phyloP scores from a whole-genome alignment of 2,329 filamentous ascomycete genomes.

The Microdochium trichocladiopsis region DNA sequence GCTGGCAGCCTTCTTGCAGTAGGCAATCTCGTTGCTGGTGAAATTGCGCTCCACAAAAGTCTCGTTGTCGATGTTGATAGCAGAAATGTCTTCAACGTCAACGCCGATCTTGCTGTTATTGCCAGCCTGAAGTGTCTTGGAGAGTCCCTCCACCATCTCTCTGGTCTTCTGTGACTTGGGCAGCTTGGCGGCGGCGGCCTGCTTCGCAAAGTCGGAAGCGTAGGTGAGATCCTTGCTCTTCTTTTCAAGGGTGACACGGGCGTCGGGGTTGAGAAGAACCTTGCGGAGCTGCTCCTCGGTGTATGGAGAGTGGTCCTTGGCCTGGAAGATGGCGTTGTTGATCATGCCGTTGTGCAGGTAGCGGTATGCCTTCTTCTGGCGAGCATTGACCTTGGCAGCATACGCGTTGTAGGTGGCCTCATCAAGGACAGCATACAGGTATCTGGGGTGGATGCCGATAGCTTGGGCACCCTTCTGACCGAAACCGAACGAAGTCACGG shows the following conservation, averaged over 20 bases:
- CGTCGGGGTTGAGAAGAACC: slow-evolving; percentile 90
- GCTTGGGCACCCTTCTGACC: slow-evolving; percentile 98
- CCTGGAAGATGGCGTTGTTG: slow-evolving; percentile 96
- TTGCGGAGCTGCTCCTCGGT: slow-evolving; percentile 77
- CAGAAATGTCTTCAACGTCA: slow-evolving; percentile 82
- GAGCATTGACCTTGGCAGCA: slow-evolving; percentile 78
- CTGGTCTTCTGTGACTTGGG: slow-evolving; percentile 55
- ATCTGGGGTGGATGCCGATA: slow-evolving; percentile 94
- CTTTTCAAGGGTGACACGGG: slow-evolving; percentile 78
- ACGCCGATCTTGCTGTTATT: slow-evolving; percentile 77
- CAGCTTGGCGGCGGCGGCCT: slow-evolving; percentile 41
- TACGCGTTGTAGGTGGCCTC: slow-evolving; percentile 76
- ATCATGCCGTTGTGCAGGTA: slow-evolving; percentile 98
- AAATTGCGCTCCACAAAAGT: slow-evolving; percentile 96
- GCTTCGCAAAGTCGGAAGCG: slow-evolving; percentile 61
- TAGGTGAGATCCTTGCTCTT: slow-evolving; percentile 77
- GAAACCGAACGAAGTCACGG: slow-evolving; percentile 97
- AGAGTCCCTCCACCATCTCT: slow-evolving; percentile 71
- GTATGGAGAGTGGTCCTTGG: slow-evolving; percentile 89
- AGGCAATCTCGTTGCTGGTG: slow-evolving; percentile 73
- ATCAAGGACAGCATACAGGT: slow-evolving; percentile 91
- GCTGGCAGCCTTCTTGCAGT: slow-evolving; percentile 73
- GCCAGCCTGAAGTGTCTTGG: slow-evolving; percentile 44
- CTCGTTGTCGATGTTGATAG: slow-evolving; percentile 88
- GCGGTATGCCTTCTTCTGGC: slow-evolving; percentile 97